Evolutionary conservation across 108 stramenopile genomes (phyloP).

Genomic region (Cyclotella choctawhatcheeana): DNA sequence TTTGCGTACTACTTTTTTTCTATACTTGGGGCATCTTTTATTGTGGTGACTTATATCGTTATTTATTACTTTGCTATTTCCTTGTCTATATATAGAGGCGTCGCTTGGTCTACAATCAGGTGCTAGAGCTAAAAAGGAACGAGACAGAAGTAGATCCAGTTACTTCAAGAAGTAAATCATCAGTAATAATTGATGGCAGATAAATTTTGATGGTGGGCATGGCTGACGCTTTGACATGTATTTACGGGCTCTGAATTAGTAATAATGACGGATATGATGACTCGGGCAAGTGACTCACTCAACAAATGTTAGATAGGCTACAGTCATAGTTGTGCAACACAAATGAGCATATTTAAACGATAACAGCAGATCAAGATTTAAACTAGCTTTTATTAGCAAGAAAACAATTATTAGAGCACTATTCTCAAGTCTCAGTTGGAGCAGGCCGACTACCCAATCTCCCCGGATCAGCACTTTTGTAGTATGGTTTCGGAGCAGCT

Average conservation of each 20-base stretch:
- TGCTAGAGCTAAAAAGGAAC: conserved; percentile 87
- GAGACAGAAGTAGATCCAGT: conserved; percentile 82
- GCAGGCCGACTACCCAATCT: conserved; percentile 64
- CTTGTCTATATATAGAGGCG: conserved; percentile 55
- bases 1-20: background rate
- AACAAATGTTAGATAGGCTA: too few species aligned
- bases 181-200: too few species aligned
- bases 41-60: too few species aligned
- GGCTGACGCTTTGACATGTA: too few species aligned
- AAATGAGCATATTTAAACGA: background rate
- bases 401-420: too few species aligned
- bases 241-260: too few species aligned
- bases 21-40: too few species aligned
- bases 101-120: conserved; percentile 76
- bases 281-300: too few species aligned
- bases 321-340: too few species aligned
- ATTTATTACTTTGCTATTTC: background rate
- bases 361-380: background rate
- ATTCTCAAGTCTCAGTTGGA: conserved; percentile 14
- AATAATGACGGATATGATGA: too few species aligned
- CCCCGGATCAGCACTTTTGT: conserved; percentile 81
- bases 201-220: too few species aligned
- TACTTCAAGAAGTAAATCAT: conserved; percentile 87
- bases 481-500: conserved; percentile 74
- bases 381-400: background rate